phyloP scores from a whole-genome alignment of 768 basidiomycete species.

The Boletus pseudo-olivaceus region DNA sequence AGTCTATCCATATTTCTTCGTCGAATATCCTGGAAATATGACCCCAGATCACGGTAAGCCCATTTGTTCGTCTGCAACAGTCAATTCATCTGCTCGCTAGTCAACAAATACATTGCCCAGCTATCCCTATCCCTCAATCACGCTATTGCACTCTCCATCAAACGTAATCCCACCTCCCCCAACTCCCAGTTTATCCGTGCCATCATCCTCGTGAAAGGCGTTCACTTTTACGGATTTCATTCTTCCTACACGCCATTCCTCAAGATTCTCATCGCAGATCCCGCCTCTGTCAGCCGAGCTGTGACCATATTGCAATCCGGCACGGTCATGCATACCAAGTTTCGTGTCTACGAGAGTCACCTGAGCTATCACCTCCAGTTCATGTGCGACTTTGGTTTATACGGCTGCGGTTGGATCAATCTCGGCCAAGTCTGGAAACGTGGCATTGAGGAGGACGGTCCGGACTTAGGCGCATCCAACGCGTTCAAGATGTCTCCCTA shows the following conservation, averaged over 20 bases:
- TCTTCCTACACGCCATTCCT: conserved; percentile 81
- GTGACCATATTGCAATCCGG: conserved; percentile 79
- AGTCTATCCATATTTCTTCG: conserved; percentile 90
- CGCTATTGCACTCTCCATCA: conserved; percentile 79
- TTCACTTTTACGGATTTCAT: conserved; percentile 95
- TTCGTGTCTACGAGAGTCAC: conserved; percentile 86
- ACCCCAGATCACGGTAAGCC: conserved; percentile 59
- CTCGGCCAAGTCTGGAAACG: conserved; percentile 65
- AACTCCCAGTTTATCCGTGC: conserved; percentile 66
- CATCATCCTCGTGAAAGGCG: conserved; percentile 85
- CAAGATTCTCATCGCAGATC: conserved; percentile 77
- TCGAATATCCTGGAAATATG: conserved; percentile 74
- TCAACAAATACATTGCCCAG: conserved; percentile 65
- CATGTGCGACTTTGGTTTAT: conserved; percentile 91
- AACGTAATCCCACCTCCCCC: conserved; percentile 60
- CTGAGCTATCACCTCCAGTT: conserved; percentile 87
- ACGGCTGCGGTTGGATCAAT: conserved; percentile 90
- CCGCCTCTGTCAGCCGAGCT: conserved; percentile 62
- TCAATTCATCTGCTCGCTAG: conserved; percentile 37
- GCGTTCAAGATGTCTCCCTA: conserved; percentile 52
- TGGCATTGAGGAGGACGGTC: conserved; percentile 30
- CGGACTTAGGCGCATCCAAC: conserved; percentile 6
- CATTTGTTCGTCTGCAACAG: neutral
- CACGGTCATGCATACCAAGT: conserved; percentile 74
- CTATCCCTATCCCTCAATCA: conserved; percentile 77